Evolutionary conservation across 495 filamentous ascomycete genomes (phyloP), one percentile per base, ranked within the genome.

Genomic region (Evansstolkia leycettana): DNA sequence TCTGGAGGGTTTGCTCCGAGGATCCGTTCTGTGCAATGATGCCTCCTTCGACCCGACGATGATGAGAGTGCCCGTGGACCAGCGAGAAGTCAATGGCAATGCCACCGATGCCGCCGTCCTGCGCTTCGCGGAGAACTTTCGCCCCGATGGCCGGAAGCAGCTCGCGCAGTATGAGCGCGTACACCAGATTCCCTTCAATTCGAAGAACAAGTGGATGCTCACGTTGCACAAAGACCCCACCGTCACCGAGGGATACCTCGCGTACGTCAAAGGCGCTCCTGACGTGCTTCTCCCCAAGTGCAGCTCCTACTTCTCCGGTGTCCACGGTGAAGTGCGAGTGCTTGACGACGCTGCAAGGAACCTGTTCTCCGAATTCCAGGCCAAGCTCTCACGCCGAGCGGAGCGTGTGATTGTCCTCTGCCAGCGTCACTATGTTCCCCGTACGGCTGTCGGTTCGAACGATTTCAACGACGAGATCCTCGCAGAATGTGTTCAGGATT

Each of bases 31-130:
- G 2, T 87, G 81, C 58, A 85, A 84, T 35, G 70, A 76, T 26
- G 80, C 72, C 10, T 67, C 75, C 24, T 84, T 84, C 36, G 80
- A 84, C 37, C 65, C 76, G 2, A 48, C 70, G 0, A 75, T 73
- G 0, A 52, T 63, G 31, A 46, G 65, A 28, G 39, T 71, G 3
- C 73, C 75, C 0, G 40, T 78, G 0, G 42, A 64, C 12, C 51
- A 74, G 7, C 67, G 79, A 6, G 68, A 65, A 18, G 69, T 84
- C 29, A 72, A 74, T 40, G 82, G 81, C 17, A 78, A 84, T 46
- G 77, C 80, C 3, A 85, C 82, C 0, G 81, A 84, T 52, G 69
- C 74, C 33, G 78, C 82, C 6, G 66, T 83, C 17, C 55, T 87
- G 12, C 67, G 78, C 20, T 74, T 84, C 32, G 70, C 76, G 0